Evolutionary conservation across 345 rosid species (phyloP).

Genomic region (Populus pruinosa): DNA sequence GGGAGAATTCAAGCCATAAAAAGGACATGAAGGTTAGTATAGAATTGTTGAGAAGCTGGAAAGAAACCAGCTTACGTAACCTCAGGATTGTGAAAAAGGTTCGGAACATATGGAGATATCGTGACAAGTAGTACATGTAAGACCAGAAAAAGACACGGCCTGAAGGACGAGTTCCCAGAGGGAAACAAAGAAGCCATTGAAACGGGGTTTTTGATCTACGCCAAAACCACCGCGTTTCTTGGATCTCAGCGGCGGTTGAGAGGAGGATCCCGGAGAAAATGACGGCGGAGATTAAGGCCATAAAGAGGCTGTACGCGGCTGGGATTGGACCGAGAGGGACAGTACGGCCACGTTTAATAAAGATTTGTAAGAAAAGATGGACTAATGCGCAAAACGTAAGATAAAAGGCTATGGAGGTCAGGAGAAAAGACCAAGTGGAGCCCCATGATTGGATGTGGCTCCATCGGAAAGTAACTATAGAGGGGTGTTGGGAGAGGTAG

Average conservation of each 20-base stretch:
- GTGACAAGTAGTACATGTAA: slow-evolving; percentile 68
- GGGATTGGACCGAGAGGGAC: slow-evolving; percentile 73
- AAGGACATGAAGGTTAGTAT: slow-evolving; percentile 61
- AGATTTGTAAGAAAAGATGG: slow-evolving; percentile 44
- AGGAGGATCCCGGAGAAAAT: slow-evolving; percentile 77
- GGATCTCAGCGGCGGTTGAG: slow-evolving; percentile 81
- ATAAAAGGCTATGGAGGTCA: slow-evolving; percentile 57
- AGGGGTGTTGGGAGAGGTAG: slow-evolving; percentile 79
- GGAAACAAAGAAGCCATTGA: slow-evolving; percentile 94
- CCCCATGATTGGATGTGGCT: slow-evolving; percentile 78
- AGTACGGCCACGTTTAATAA: slow-evolving; percentile 40
- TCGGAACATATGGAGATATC: slow-evolving; percentile 74
- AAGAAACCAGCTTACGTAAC: slow-evolving; percentile 45
- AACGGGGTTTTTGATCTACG: slow-evolving; percentile 62
- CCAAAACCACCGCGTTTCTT: slow-evolving; percentile 86
- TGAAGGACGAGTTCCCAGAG: slow-evolving; percentile 83
- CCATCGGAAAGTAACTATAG: slow-evolving; percentile 79
- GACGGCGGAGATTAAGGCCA: slow-evolving; percentile 59
- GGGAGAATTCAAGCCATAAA: slow-evolving; percentile 85
- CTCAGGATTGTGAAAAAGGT: slow-evolving; percentile 55
- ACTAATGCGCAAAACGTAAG: slow-evolving; percentile 45
- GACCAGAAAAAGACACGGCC: slow-evolving; percentile 99
- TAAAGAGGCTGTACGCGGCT: slow-evolving; percentile 60
- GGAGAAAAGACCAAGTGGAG: slow-evolving; percentile 85
- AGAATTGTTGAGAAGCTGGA: slow-evolving; percentile 65